Evolutionary conservation across 2,329 filamentous ascomycete genomes (phyloP), one percentile per base, ranked within the genome.

Genomic region (Onygenales sp.): DNA sequence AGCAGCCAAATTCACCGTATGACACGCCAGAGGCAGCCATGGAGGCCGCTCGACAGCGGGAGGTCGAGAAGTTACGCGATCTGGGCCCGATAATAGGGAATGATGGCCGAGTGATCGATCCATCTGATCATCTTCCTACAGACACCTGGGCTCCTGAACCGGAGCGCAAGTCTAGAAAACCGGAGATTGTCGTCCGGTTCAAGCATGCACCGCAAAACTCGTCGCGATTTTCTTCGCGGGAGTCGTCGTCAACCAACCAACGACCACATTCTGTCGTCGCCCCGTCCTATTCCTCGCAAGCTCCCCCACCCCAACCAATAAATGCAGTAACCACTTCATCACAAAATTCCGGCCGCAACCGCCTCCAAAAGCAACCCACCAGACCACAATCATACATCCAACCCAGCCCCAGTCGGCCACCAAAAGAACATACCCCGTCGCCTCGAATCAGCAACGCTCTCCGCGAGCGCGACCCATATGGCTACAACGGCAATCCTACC

Each of bases 121-220:
- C 82, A 4, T 83, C 81, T 0, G 82, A 85, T 63, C 81, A 85
- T 62, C 72, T 85, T 2, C 82, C 82, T 0, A 74, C 82, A 2
- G 78, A 83, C 57, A 81, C 80, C 2, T 85, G 82, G 82, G 82
- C 82, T 0, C 82, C 82, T 0, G 82, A 85, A 61, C 82, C 82
- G 2, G 80, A 83, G 58, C 75, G 75, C 41, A 85, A 84, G 59
- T 70, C 64, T 47, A 69, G 68, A 50, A 70, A 78, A 66, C 70
- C 74, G 21, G 74, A 75, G 46, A 70, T 76, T 31, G 72, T 75
- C 13, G 68, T 77, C 46, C 71, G 72, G 9, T 76, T 76, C 58
- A 73, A 72, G 32, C 67, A 73, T 52, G 63, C 66, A 3, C 63
- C 69, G 5, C 57, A 61, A 52, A 59, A 21, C 41, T 38, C 49